Evolutionary conservation across 2,329 filamentous ascomycete species (phyloP).

Genomic region (Drechslerella coelobrocha): DNA sequence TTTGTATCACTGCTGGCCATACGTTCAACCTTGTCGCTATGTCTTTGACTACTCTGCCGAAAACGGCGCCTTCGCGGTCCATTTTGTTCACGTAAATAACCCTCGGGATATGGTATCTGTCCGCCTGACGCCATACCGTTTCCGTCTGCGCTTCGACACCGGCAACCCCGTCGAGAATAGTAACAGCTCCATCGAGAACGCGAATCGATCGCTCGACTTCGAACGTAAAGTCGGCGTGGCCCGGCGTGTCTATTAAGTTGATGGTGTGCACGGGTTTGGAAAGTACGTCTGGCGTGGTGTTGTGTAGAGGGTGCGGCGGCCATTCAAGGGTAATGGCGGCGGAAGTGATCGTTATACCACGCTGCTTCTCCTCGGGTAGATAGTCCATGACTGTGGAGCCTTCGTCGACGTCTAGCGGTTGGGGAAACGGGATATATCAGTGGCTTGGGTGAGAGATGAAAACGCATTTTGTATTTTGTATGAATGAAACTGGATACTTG

Average conservation of each 20-base stretch:
- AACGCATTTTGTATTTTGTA: neutral
- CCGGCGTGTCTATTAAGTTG: conserved; percentile 97
- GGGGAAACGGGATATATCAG: conserved; percentile 70
- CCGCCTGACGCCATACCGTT: conserved; percentile 98
- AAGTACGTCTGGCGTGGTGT: conserved; percentile 73
- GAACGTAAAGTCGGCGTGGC: conserved; percentile 98
- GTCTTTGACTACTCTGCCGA: conserved; percentile 91
- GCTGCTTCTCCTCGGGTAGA: conserved; percentile 97
- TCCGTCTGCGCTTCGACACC: conserved; percentile 91
- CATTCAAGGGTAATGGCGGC: conserved; percentile 98
- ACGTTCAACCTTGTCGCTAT: conserved; percentile 91
- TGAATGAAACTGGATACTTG: conserved; percentile 26
- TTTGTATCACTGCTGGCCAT: conserved; percentile 93
- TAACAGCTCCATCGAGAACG: conserved; percentile 93
- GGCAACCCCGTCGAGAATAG: conserved; percentile 97
- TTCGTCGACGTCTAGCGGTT: conserved; percentile 90
- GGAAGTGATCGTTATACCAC: conserved; percentile 98
- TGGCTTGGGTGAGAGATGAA: neutral
- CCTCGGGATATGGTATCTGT: conserved; percentile 92
- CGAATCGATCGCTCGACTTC: conserved; percentile 95
- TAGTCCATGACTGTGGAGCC: conserved; percentile 99
- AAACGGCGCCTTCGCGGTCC: conserved; percentile 98
- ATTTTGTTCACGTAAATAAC: conserved; percentile 99
- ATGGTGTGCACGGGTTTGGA: conserved; percentile 72
- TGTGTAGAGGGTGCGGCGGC: conserved; percentile 78